Base-by-base conservation (phyloP, 352 stramenopile species). In the Blastocystis sp. region DNA sequence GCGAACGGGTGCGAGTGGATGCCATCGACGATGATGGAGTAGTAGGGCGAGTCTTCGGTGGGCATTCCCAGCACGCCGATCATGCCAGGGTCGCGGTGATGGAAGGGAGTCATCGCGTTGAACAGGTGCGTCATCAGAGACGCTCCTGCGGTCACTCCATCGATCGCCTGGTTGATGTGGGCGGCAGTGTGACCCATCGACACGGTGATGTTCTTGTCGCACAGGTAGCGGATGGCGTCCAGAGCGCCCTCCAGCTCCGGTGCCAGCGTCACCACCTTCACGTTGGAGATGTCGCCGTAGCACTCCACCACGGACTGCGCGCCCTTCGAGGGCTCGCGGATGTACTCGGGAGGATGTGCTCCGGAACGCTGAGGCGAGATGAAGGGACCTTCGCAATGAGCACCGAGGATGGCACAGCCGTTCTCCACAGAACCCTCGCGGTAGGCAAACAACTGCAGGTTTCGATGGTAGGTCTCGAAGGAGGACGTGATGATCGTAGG, bases 21-120 rank as follows among this genome's bases (percentile, higher is more conserved):
- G 8, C 94, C 94, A 90, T 97, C 94, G 15, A 94, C 91, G 75
- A 96, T 96, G 55, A 96, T 92, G 20, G 93, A 92, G 64, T 94
- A 97, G 90, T 90, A 94, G 8, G 94, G 92, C 29, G 75, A 56
- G 76, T 89, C 41, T 69, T 92, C 55, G 26, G 66, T 53, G 73
- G 73, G 66, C 70, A 90, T 64, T 11, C 94, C 94, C 9, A 96
- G 91, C 29, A 97, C 90, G 0, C 94, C 94, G 13, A 96, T 93
- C 73, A 97, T 92, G 2, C 94, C 94, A 6, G 94, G 94, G 56
- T 96, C 92, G 37, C 94, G 93, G 88, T 97, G 94, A 80, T 97
- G 94, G 91, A 97, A 97, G 4, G 93, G 91, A 26, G 91, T 92
- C 94, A 97, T 97, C 7, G 94, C 94, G 87, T 97, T 97, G 91